A percentile compares a stretch with the other conserved stretches of the same genome.
phyloP scores from a whole-genome alignment of 2,329 filamentous ascomycete species.

The Graphium sp. region DNA sequence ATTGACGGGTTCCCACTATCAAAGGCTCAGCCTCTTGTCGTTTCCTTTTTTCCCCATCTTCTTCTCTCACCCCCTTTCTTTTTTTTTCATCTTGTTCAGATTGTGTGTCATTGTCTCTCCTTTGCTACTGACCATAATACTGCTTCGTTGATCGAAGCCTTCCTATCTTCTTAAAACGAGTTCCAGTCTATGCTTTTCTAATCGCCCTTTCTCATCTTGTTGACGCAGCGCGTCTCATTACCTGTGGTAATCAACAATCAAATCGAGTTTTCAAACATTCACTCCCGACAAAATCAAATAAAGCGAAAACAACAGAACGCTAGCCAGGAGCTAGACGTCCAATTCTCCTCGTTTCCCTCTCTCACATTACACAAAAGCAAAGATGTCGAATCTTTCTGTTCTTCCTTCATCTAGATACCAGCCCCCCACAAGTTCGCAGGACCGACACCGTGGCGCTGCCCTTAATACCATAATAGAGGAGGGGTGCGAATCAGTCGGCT shows the following conservation, averaged over 20 bases:
- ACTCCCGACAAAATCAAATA: background rate
- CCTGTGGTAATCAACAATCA: conserved; percentile 5
- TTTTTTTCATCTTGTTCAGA: conserved; percentile 11
- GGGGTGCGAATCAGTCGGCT: conserved; percentile 17
- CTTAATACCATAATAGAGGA: conserved; percentile 54
- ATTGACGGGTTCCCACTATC: too few relatives aligned
- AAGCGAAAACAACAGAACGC: too few relatives aligned
- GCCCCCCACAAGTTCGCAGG: conserved; percentile 36
- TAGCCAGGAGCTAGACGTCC: conserved; percentile 3
- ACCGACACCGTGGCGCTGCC: conserved; percentile 26
- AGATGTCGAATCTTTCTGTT: conserved; percentile 28
- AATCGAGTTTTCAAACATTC: conserved; percentile 7
- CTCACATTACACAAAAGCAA: conserved; percentile 14
- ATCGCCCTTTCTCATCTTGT: background rate
- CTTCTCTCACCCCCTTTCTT: conserved; percentile 11
- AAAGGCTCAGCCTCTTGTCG: conserved; percentile 3
- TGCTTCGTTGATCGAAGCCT: conserved; percentile 25
- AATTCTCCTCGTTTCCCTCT: conserved; percentile 3
- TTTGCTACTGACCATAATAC: conserved; percentile 3
- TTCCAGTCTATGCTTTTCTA: conserved; percentile 1
- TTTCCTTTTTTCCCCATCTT: conserved; percentile 13
- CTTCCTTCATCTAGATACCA: conserved; percentile 14
- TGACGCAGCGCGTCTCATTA: conserved; percentile 3
- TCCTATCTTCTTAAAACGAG: conserved; percentile 4
- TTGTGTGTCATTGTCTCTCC: conserved; percentile 2